Evolutionary conservation across 257 asterid genomes (phyloP).

Genomic region (Nicotiana undulata): DNA sequence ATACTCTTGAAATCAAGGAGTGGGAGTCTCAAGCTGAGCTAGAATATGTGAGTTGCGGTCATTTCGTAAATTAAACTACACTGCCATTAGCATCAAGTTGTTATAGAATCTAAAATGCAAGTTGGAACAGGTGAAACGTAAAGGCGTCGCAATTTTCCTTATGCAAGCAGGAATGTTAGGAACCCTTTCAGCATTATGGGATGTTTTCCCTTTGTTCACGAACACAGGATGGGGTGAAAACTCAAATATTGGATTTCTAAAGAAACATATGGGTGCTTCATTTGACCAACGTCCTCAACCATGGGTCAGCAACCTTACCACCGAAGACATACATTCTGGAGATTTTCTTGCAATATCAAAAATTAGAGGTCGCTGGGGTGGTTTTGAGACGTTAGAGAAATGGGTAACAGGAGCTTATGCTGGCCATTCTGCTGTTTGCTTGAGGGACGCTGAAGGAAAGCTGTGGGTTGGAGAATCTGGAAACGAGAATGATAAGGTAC

Average conservation of each 20-base stretch:
- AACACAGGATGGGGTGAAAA: constrained; percentile 75
- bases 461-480: constrained; percentile 96
- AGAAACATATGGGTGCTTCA: constrained; percentile 75
- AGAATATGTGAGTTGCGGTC: constrained; percentile 55
- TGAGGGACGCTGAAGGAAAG: constrained; percentile 68
- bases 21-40: constrained; percentile 78
- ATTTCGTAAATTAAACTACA: not conserved
- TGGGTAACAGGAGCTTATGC: constrained; percentile 90
- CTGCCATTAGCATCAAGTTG: not conserved
- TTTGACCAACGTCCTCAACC: constrained; percentile 82
- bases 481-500: constrained; percentile 71
- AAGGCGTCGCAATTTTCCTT: constrained; percentile 76
- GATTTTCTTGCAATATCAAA: constrained; percentile 78
- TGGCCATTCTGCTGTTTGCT: constrained; percentile 81
- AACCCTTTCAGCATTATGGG: constrained; percentile 74
- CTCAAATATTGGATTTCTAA: constrained; percentile 63
- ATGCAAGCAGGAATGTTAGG: constrained; percentile 84
- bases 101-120: not conserved
- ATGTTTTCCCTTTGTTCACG: constrained; percentile 73
- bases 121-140: constrained; percentile 46
- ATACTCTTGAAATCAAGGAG: constrained; percentile 62
- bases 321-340: constrained; percentile 69
- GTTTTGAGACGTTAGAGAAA: constrained; percentile 83
- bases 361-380: constrained; percentile 91
- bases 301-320: constrained; percentile 54